These are phyloP conservation scores for Fusarium decemcellulare DNA, from an alignment of 2,329 filamentous ascomycete genomes.

Conservation along the genomic window DNA sequence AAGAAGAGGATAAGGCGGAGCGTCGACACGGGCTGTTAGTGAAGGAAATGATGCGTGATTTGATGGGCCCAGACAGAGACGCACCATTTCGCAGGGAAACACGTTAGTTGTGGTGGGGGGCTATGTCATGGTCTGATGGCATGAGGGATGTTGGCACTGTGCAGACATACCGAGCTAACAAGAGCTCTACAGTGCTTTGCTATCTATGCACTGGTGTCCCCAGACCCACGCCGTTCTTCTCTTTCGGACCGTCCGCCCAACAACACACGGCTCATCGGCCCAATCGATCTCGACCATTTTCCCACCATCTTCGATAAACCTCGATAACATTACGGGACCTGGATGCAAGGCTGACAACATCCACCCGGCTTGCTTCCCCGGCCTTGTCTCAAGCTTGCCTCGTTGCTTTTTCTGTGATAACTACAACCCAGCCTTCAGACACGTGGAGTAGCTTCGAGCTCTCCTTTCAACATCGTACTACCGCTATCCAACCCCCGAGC, in stretches of 20 bases:
- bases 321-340: conserved; percentile 36
- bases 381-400: conserved; percentile 12
- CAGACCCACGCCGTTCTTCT: conserved; percentile 7
- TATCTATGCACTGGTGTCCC: conserved; percentile 13
- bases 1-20: conserved; percentile 37
- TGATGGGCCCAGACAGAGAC: conserved; percentile 42
- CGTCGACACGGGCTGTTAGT: conserved; percentile 36
- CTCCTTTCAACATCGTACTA: conserved; percentile 20
- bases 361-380: conserved; percentile 35
- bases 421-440: conserved; percentile 7
- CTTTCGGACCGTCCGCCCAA: conserved; percentile 41
- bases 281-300: conserved; percentile 43
- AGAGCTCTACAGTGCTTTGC: conserved; percentile 20
- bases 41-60: conserved; percentile 50
- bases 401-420: not conserved
- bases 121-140: conserved; percentile 44
- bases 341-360: conserved; percentile 42
- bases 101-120: conserved; percentile 46
- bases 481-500: conserved; percentile 13
- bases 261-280: conserved; percentile 41
- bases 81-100: conserved; percentile 43
- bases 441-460: conserved; percentile 12
- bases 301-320: conserved; percentile 31
- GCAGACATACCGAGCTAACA: rapidly evolving
- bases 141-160: conserved; percentile 34